Percentiles rank a stretch among this genome's conserved stretches.
These are phyloP conservation scores for Chrysoporthe austroafricana DNA, from an alignment of 2,329 filamentous ascomycete species.

Conservation along the genomic window DNA sequence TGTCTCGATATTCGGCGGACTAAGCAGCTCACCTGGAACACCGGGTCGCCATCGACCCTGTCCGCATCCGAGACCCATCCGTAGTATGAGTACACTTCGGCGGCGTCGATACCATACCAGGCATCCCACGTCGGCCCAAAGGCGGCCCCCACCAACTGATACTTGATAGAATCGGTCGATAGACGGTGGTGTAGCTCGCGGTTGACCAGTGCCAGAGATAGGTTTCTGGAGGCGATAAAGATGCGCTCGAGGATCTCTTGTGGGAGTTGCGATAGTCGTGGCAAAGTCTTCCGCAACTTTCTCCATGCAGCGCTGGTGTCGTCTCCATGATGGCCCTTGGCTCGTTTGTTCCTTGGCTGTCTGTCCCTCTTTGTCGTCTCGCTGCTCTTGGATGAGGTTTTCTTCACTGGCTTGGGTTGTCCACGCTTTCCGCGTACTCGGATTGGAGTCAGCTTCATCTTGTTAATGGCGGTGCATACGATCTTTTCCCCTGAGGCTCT, in stretches of 20 bases:
- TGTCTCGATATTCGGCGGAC: not conserved
- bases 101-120: slow-evolving; percentile 36
- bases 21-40: slow-evolving; percentile 47
- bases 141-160: slow-evolving; percentile 40
- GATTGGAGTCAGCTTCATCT: slow-evolving; percentile 55
- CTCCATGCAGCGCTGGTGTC: slow-evolving; percentile 10
- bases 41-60: slow-evolving; percentile 42
- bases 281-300: slow-evolving; percentile 32
- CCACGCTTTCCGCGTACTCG: slow-evolving; percentile 52
- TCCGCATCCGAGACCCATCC: slow-evolving; percentile 25
- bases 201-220: slow-evolving; percentile 51
- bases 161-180: slow-evolving; percentile 42
- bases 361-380: not conserved
- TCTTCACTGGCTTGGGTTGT: slow-evolving; percentile 30
- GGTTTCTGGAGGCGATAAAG: slow-evolving; percentile 53
- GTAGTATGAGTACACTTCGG: slow-evolving; percentile 25
- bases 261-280: slow-evolving; percentile 46
- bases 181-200: slow-evolving; percentile 51
- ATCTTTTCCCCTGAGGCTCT: no score
- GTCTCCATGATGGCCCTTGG: slow-evolving; percentile 23
- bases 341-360: slow-evolving; percentile 15
- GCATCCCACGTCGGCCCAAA: slow-evolving; percentile 47
- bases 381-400: slow-evolving; percentile 27
- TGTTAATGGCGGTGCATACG: not conserved
- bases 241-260: slow-evolving; percentile 59